Conservation (phyloP, 2,329 filamentous ascomycete species). For the Daldinia eschscholtzii region DNA sequence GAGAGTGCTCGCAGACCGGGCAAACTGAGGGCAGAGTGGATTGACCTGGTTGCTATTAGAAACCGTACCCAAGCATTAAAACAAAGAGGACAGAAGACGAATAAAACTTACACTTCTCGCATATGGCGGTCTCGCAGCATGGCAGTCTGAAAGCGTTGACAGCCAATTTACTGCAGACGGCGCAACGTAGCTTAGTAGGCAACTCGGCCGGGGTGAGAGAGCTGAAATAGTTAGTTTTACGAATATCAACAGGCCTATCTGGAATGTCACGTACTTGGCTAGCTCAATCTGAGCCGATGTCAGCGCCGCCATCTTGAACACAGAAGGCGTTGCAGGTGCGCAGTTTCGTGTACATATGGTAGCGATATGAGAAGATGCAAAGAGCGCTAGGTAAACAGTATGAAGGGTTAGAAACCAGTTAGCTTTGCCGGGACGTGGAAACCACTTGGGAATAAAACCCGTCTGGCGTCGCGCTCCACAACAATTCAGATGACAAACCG, state of each 20-base stretch:
- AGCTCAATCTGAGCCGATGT: conserved; percentile 69
- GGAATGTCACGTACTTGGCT: conserved; percentile 61
- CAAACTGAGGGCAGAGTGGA: conserved; percentile 81
- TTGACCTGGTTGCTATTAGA: conserved; percentile 71
- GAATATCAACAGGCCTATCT: conserved; percentile 1
- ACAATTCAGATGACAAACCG: conserved; percentile 8
- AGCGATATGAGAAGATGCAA: conserved; percentile 17
- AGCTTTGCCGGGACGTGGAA: conserved; percentile 6
- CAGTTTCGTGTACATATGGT: conserved; percentile 41
- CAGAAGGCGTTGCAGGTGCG: conserved; percentile 29
- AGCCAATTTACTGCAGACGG: conserved; percentile 90
- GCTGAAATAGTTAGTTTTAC: conserved; percentile 60
- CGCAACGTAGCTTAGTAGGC: conserved; percentile 95
- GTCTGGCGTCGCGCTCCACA: conserved; percentile 26
- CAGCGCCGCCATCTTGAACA: conserved; percentile 52
- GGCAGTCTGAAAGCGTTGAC: conserved; percentile 91
- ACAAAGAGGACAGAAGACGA: conserved; percentile 16
- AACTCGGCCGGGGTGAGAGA: conserved; percentile 85
- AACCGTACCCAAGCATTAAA: conserved; percentile 10
- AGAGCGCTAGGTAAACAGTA: conserved; percentile 12
- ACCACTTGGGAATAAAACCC: conserved; percentile 19
- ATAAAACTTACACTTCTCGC: conserved; percentile 79
- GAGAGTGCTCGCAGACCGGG: conserved; percentile 92
- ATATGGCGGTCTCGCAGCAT: conserved; percentile 96
- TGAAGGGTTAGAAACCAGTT: conserved; percentile 3